A percentile compares a stretch with the other conserved stretches of the same genome.
These are phyloP conservation scores for Aurifilum marmelostoma DNA, from an alignment of 2,329 filamentous ascomycete genomes.

Conservation along the genomic window DNA sequence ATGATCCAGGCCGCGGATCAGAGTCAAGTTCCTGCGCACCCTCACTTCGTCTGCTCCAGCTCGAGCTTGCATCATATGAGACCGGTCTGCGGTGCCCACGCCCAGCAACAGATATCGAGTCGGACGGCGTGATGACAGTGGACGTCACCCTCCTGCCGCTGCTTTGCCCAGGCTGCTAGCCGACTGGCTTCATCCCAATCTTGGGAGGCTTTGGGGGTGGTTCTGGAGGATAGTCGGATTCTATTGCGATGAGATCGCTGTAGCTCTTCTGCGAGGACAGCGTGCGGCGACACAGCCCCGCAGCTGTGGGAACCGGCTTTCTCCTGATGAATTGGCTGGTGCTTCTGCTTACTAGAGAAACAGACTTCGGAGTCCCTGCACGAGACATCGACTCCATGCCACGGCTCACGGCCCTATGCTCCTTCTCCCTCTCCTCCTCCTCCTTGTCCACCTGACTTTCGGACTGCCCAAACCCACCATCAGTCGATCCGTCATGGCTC, in stretches of 20 bases:
- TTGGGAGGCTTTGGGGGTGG: slow-evolving; percentile 35
- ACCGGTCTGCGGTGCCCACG: background rate
- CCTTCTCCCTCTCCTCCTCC: background rate
- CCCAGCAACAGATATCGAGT: slow-evolving; percentile 20
- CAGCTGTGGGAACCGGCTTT: background rate
- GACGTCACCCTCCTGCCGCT: background rate
- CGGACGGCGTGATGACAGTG: slow-evolving; percentile 19
- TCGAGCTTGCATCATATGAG: background rate
- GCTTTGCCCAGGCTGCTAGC: slow-evolving; percentile 19
- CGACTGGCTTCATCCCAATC: slow-evolving; percentile 34
- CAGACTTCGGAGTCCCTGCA: background rate
- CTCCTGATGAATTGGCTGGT: background rate
- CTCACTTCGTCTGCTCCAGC: background rate
- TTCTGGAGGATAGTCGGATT: slow-evolving; percentile 38
- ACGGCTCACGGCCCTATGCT: background rate
- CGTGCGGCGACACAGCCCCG: background rate
- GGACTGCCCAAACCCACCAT: background rate
- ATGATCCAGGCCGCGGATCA: background rate
- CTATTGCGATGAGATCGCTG: slow-evolving; percentile 45
- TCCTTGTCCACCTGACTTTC: background rate
- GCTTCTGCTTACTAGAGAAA: background rate
- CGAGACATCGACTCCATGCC: slow-evolving; percentile 1
- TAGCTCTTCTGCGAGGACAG: slow-evolving; percentile 35
- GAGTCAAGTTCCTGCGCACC: background rate
- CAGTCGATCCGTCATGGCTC: background rate